Conservation (phyloP, 2,329 filamentous ascomycete genomes). For the Incumbomyces lentus region DNA sequence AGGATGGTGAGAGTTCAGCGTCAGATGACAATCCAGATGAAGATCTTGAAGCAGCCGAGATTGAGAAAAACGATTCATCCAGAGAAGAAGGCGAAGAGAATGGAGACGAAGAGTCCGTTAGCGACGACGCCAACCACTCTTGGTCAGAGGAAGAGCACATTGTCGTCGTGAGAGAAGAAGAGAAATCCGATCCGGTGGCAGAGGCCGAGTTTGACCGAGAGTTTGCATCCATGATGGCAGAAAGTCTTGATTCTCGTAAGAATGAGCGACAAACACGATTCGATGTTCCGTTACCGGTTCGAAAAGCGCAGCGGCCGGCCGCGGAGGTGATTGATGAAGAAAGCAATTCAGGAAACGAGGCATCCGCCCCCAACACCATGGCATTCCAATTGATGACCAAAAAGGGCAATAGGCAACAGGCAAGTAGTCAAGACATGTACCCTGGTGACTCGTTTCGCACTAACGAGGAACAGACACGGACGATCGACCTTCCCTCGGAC, state of each 20-base stretch:
- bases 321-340: conserved; percentile 29
- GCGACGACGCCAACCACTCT: conserved; percentile 32
- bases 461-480: conserved; percentile 58
- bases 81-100: conserved; percentile 40
- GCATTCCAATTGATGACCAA: conserved; percentile 94
- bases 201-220: conserved; percentile 97
- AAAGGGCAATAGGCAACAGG: conserved; percentile 89
- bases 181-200: conserved; percentile 81
- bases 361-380: conserved; percentile 55
- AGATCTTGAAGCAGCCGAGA: conserved; percentile 49
- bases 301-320: conserved; percentile 53
- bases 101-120: conserved; percentile 29
- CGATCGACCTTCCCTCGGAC: conserved; percentile 74
- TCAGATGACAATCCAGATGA: conserved; percentile 69
- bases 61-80: conserved; percentile 30
- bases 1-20: conserved; percentile 57
- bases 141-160: conserved; percentile 72
- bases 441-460: background rate
- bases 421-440: conserved; percentile 28
- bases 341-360: conserved; percentile 15
- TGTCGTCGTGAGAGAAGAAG: conserved; percentile 80
- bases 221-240: conserved; percentile 96
- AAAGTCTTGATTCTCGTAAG: conserved; percentile 89
- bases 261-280: conserved; percentile 92
- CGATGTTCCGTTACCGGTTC: conserved; percentile 93